Percentiles rank a stretch among this genome's conserved stretches.
phyloP scores from a whole-genome alignment of 352 stramenopile species.

The Phytophthora cactorum region DNA sequence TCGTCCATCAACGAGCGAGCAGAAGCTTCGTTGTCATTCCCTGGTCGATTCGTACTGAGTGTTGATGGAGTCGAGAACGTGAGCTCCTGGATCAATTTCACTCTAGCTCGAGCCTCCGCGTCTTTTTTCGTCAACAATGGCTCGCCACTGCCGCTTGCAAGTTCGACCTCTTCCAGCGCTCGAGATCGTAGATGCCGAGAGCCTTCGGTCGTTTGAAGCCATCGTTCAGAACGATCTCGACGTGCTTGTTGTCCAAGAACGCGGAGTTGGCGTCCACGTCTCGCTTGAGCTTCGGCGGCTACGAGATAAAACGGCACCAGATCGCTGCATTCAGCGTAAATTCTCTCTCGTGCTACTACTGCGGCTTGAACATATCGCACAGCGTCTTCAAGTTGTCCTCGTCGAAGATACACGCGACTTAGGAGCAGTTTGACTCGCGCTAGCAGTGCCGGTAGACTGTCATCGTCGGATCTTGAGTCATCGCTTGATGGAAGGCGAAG shows the following conservation, averaged over 20 bases:
- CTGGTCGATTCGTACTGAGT: conserved; percentile 9
- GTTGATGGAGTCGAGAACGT: conserved; percentile 27
- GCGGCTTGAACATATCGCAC: conserved; percentile 54
- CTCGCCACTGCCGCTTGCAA: conserved; percentile 27
- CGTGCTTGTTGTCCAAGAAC: conserved; percentile 53
- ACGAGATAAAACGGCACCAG: conserved; percentile 68
- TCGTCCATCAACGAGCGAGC: conserved; percentile 58
- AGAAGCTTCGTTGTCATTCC: conserved; percentile 16
- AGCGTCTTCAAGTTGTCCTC: conserved; percentile 66
- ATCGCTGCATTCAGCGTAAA: conserved; percentile 27
- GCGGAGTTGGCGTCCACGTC: conserved; percentile 60
- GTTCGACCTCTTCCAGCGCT: conserved; percentile 40
- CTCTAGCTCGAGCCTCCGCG: conserved; percentile 48
- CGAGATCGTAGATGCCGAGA: conserved; percentile 47
- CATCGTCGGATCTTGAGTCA: conserved; percentile 15
- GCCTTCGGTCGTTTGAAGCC: conserved; percentile 60
- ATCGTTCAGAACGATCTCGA: conserved; percentile 51
- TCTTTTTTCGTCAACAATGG: conserved; percentile 57
- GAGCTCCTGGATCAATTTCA: conserved; percentile 49
- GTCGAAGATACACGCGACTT: conserved; percentile 55
- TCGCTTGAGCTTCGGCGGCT: conserved; percentile 53
- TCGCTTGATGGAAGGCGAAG: conserved; percentile 24
- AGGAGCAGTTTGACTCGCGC: conserved; percentile 58
- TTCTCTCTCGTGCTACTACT: conserved; percentile 49
- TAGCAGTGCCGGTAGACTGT: conserved; percentile 34